Evolutionary conservation across 1,139 yeast species (phyloP).

Genomic region (Taphrina confusa): DNA sequence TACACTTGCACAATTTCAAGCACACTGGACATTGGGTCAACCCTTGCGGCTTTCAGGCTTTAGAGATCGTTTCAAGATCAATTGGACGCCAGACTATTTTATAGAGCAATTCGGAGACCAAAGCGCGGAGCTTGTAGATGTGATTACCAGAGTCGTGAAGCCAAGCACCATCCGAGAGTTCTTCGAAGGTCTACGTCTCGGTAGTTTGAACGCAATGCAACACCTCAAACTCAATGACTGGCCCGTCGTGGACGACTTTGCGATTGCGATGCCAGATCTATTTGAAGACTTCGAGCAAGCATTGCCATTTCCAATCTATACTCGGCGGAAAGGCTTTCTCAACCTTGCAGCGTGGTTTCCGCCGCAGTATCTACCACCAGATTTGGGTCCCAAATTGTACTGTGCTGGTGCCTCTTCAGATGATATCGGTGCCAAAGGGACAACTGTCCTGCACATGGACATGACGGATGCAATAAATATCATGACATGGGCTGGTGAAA

Average conservation of each 20-base stretch:
- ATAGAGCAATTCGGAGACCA: conserved; percentile 32
- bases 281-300: conserved; percentile 39
- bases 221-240: conserved; percentile 38
- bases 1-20: conserved; percentile 32
- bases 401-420: conserved; percentile 39
- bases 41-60: conserved; percentile 37
- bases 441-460: conserved; percentile 38
- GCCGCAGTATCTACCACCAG: conserved; percentile 36
- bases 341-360: conserved; percentile 39
- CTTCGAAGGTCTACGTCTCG: conserved; percentile 34
- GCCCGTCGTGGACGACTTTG: conserved; percentile 38
- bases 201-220: conserved; percentile 11
- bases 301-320: conserved; percentile 38
- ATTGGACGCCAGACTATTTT: conserved; percentile 37
- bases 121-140: conserved; percentile 31
- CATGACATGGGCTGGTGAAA: conserved; percentile 34
- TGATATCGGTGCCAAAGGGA: conserved; percentile 36
- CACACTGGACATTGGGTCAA: conserved; percentile 37
- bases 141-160: conserved; percentile 4
- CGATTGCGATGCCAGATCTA: conserved; percentile 37
- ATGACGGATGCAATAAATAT: conserved; percentile 39
- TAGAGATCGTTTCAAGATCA: conserved; percentile 7
- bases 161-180: conserved; percentile 34
- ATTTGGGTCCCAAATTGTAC: conserved; percentile 39
- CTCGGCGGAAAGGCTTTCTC: conserved; percentile 37